These are phyloP conservation scores for Phytophthora megakarya DNA, from an alignment of 352 stramenopile genomes.

Conservation along the genomic window DNA sequence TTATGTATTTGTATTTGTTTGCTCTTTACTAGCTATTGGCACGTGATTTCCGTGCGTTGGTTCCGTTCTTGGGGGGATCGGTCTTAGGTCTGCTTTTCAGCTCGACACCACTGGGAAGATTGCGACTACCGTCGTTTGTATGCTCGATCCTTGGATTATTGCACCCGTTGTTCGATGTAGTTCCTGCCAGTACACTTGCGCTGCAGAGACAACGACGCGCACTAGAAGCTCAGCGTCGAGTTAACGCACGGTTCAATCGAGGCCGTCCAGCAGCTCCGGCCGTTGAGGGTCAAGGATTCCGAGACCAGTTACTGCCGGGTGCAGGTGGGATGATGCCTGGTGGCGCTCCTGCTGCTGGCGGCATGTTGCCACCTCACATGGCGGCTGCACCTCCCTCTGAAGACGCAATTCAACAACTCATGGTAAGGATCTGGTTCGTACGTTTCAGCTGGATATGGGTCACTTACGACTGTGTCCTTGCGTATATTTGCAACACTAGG, in stretches of 20 bases:
- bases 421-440: conserved; percentile 40
- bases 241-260: conserved; percentile 56
- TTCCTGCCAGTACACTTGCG: conserved; percentile 62
- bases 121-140: conserved; percentile 77
- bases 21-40: conserved; percentile 57
- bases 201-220: conserved; percentile 77
- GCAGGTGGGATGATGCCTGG: conserved; percentile 47
- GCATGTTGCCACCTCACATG: conserved; percentile 61
- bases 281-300: conserved; percentile 66
- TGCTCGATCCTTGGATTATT: conserved; percentile 71
- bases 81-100: conserved; percentile 71
- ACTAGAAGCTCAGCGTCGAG: conserved; percentile 71
- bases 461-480: conserved; percentile 7
- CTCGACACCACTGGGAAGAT: conserved; percentile 65
- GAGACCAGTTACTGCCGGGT: conserved; percentile 80
- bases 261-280: conserved; percentile 29
- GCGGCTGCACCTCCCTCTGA: conserved; percentile 70
- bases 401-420: conserved; percentile 80
- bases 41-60: conserved; percentile 53
- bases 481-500: conserved; percentile 15
- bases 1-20: conserved; percentile 7
- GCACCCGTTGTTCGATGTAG: conserved; percentile 78
- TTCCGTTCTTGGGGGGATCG: conserved; percentile 66
- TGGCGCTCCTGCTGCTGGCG: conserved; percentile 25
- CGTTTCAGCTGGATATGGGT: conserved; percentile 9